Evolutionary conservation across 2,329 filamentous ascomycete species (phyloP), one percentile per base, ranked within the genome.

Genomic region (Exophiala dermatitidis): DNA sequence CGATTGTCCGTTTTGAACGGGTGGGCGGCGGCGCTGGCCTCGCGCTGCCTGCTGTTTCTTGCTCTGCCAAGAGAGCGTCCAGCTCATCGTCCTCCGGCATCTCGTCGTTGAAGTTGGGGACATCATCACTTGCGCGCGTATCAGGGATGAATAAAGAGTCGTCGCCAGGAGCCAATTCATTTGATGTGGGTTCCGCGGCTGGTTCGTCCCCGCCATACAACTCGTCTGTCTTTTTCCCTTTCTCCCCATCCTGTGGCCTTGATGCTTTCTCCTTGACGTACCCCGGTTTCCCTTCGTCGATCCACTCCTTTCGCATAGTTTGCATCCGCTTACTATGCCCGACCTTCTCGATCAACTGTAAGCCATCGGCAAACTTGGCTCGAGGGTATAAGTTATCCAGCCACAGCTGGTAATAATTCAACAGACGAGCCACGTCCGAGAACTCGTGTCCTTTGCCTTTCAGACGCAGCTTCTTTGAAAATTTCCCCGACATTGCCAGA

Each of bases 361-460:
- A 74, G 2, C 87, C 93, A 65, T 98, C 93, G 45, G 87, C 80
- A 65, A 98, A 98, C 65, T 90, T 91, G 3, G 91, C 93, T 65
- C 94, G 90, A 8, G 93, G 93, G 65, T 90, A 98, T 8, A 98
- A 76, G 65, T 96, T 90, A 70, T 98, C 91, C 1, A 98, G 85
- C 93, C 93, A 98, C 52, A 95, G 71, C 68, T 97, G 93, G 67
- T 97, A 98, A 67, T 94, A 88, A 28, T 87, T 88, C 45, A 98
- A 77, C 28, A 98, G 78, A 10, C 84, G 82, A 0, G 84, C 80
- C 7, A 90, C 82, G 66, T 98, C 93, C 12, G 86, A 84, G 70
- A 93, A 97, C 84, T 98, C 93, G 67, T 97, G 88, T 0, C 90
- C 91, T 69, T 95, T 97, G 46, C 93, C 93, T 67, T 91, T 94